Evolutionary conservation across 129 eudicot species (phyloP).

Genomic region (Pittosporum tobira): DNA sequence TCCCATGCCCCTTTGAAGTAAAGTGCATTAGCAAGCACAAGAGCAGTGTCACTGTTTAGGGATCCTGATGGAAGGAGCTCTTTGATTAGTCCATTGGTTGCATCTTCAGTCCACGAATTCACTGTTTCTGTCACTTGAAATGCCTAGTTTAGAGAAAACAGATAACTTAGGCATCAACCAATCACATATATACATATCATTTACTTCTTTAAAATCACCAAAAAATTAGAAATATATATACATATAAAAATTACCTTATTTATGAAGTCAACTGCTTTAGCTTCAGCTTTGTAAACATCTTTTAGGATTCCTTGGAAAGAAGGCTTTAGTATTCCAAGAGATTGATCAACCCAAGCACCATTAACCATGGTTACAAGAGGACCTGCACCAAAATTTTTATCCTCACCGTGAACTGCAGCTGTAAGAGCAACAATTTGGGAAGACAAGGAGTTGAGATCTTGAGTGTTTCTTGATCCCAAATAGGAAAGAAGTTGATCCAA

Average conservation of each 20-base stretch:
- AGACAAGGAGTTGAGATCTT: conserved; percentile 4
- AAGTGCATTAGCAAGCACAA: conserved; percentile 32
- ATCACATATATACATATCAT: too few relatives aligned
- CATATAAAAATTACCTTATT: neutral
- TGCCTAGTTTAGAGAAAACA: conserved; percentile 15
- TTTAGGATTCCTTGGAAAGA: conserved; percentile 18
- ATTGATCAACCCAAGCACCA: conserved; percentile 24
- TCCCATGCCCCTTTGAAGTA: conserved; percentile 52
- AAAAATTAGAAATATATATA: too few relatives aligned
- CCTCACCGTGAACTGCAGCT: neutral
- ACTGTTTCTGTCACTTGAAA: conserved; percentile 18
- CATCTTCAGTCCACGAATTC: conserved; percentile 27
- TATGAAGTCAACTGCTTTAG: conserved; percentile 10
- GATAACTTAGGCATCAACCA: neutral
- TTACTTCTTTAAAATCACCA: too few relatives aligned
- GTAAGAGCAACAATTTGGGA: neutral
- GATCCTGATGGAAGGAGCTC: conserved; percentile 15
- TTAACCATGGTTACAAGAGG: conserved; percentile 4
- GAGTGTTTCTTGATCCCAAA: neutral
- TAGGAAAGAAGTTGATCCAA: conserved; percentile 2
- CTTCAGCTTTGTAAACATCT: conserved; percentile 20
- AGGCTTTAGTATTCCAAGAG: conserved; percentile 15
- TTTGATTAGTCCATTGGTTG: conserved; percentile 30
- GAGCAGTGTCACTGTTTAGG: neutral
- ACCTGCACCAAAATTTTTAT: neutral